Evolutionary conservation across 768 basidiomycete species (phyloP), one percentile per base, ranked within the genome.

Genomic region (Xanthoconium stramineum): DNA sequence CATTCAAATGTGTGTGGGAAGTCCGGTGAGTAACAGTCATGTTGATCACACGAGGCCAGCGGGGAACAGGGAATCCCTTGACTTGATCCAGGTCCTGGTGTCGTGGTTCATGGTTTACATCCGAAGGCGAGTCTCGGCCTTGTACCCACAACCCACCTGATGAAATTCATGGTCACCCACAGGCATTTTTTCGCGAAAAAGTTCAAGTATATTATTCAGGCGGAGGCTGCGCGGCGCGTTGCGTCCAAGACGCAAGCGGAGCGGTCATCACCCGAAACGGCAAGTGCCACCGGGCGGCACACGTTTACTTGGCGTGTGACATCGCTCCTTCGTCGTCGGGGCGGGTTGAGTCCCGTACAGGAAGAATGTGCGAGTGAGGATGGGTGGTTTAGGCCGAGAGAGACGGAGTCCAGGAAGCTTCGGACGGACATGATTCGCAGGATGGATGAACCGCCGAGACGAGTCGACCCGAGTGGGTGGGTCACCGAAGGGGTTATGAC

Each of bases 21-120:
- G 78, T 60, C 86, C 86, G 36, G 89, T 91, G 59, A 65, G 87
- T 78, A 19, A 24, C n/a, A 46, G 50, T 24, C 45, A 12, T 7
- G 29, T 35, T 4, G 5, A 14, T 28, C 35, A 24, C 28, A 28
- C 33, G 19, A n/a, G 35, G 28, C 37, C 28, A 10, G 29, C 17
- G 19, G 6, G 5, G 29, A 35, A 33, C 13, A 13, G 10, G 9
- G 14, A 40, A 11, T 19, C 40, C 39, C 24, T 47, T 13, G 39
- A n/a, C n/a, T n/a, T n/a, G n/a, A n/a, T n/a, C n/a, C 50, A 92
- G 85, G 83, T 92, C 38, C 64, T 85, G 14, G 82, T 94, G 8
- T 91, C 91, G 0, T 91, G 91, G 87, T 76, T 91, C 55, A 89
- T 91, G 70, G 91, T 96, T 29, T 81, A 85, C 55, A 80, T 86